These are phyloP conservation scores for Paragyromitra xinjiangensis DNA, from an alignment of 495 filamentous ascomycete species.

Conservation along the genomic window DNA sequence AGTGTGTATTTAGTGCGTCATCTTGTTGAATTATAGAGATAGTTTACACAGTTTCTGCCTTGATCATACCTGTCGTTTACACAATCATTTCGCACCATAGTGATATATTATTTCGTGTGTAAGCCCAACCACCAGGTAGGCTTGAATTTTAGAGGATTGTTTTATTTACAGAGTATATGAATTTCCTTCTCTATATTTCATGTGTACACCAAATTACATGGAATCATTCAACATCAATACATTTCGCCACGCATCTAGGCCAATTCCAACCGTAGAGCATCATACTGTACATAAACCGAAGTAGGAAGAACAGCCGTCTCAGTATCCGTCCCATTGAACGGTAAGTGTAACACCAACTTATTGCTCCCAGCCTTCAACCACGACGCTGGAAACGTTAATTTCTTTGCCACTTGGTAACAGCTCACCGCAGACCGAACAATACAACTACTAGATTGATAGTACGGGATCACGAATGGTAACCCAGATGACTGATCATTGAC, in stretches of 20 bases:
- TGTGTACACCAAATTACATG: conserved; percentile 2
- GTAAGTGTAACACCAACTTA: conserved; percentile 63
- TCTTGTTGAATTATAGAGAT: no score
- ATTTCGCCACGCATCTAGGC: conserved; percentile 9
- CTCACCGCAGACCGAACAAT: conserved; percentile 66
- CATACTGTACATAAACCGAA: conserved; percentile 68
- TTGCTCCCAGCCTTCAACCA: conserved; percentile 63
- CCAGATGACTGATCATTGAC: conserved; percentile 60
- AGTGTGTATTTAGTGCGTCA: no score
- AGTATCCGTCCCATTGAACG: conserved; percentile 64
- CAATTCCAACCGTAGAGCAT: conserved; percentile 66
- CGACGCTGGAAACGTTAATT: conserved; percentile 63
- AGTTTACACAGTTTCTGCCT: no score
- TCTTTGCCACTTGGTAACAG: conserved; percentile 67
- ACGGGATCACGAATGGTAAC: conserved; percentile 55
- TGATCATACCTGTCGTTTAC: no score
- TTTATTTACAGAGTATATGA: background rate
- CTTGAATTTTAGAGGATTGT: background rate
- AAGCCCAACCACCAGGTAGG: background rate
- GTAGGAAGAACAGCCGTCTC: conserved; percentile 65
- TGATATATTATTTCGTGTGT: background rate
- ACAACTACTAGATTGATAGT: conserved; percentile 63
- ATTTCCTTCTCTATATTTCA: background rate
- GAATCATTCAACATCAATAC: background rate
- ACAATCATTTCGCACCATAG: no score